phyloP scores from a whole-genome alignment of 352 stramenopile genomes.

The Achlya hypogyna region DNA sequence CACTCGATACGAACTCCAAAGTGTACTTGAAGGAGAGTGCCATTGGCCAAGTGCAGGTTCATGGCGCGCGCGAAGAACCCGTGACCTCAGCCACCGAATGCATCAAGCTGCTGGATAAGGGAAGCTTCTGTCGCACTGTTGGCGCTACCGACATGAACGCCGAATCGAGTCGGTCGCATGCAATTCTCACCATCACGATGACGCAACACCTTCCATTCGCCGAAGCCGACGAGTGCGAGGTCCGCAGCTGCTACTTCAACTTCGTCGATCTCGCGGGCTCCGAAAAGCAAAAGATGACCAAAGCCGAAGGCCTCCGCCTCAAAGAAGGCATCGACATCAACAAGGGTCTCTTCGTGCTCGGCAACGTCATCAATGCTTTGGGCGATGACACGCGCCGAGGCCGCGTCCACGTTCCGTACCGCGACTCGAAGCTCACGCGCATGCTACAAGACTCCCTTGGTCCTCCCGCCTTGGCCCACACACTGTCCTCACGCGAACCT shows the following conservation, averaged over 20 bases:
- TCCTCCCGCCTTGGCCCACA: not conserved
- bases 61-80: slow-evolving; percentile 61
- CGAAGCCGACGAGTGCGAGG: slow-evolving; percentile 58
- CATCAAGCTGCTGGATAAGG: slow-evolving; percentile 70
- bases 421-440: slow-evolving; percentile 91
- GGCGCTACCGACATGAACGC: slow-evolving; percentile 90
- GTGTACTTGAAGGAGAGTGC: slow-evolving; percentile 81
- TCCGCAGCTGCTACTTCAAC: slow-evolving; percentile 82
- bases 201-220: slow-evolving; percentile 67
- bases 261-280: slow-evolving; percentile 89
- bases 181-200: slow-evolving; percentile 86
- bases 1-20: slow-evolving; percentile 46
- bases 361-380: slow-evolving; percentile 96
- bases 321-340: slow-evolving; percentile 98
- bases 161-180: slow-evolving; percentile 84
- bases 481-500: slow-evolving; percentile 9
- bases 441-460: slow-evolving; percentile 90
- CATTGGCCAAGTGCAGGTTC: slow-evolving; percentile 70
- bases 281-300: slow-evolving; percentile 93
- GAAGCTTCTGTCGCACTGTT: slow-evolving; percentile 73
- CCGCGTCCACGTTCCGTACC: slow-evolving; percentile 89
- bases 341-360: slow-evolving; percentile 94
- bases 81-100: slow-evolving; percentile 66
- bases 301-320: slow-evolving; percentile 84
- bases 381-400: slow-evolving; percentile 86